Evolutionary conservation across 140 eudicot species (phyloP).

Genomic region (Oenanthe javanica): DNA sequence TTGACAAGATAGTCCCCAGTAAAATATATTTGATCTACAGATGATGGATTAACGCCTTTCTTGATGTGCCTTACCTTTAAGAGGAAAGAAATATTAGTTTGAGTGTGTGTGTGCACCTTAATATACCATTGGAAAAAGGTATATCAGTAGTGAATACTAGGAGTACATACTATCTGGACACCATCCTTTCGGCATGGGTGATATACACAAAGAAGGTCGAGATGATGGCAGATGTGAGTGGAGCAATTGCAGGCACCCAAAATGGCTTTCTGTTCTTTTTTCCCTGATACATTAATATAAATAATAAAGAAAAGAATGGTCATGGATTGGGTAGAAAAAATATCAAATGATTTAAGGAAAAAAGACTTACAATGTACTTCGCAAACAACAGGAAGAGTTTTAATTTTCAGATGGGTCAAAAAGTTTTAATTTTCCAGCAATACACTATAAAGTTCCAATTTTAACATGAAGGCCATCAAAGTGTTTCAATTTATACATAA

Average conservation of each 20-base stretch:
- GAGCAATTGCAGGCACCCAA: conserved; percentile 84
- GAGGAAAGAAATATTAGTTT: neutral
- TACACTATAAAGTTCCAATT: no score
- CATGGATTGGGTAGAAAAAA: neutral
- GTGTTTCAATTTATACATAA: no score
- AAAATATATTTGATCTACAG: conserved; percentile 37
- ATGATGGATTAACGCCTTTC: conserved; percentile 61
- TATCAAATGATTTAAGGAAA: neutral
- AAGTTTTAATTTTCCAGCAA: no score
- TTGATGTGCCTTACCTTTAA: conserved; percentile 48
- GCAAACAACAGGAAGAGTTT: conserved; percentile 46
- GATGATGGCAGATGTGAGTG: conserved; percentile 55
- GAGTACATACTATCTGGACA: conserved; percentile 45
- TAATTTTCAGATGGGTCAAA: no score
- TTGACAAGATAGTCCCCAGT: conserved; percentile 43
- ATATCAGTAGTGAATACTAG: neutral
- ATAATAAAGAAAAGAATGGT: neutral
- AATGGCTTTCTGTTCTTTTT: conserved; percentile 51
- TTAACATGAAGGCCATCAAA: no score
- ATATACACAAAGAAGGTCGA: conserved; percentile 64
- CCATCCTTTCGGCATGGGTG: conserved; percentile 54
- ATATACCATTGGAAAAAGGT: neutral
- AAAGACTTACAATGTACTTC: conserved; percentile 54
- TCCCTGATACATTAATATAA: conserved; percentile 29
- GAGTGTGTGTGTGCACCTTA: neutral